Evolutionary conservation across 805 yeast genomes (phyloP).

Genomic region (Clavispora carvajalis): DNA sequence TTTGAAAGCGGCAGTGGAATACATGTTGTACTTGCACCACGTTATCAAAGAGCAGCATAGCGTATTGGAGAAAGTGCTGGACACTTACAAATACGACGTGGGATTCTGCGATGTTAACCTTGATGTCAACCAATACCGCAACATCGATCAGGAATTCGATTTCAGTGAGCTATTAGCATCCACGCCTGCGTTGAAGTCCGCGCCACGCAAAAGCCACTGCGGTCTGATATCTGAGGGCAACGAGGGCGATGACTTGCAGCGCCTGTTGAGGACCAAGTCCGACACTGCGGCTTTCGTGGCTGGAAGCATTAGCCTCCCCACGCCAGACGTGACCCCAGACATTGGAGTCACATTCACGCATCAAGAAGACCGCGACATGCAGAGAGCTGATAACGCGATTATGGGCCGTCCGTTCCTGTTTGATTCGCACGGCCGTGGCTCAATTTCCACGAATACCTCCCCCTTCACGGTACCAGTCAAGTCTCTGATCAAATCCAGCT

Average conservation of each 20-base stretch:
- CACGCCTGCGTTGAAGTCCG: background rate
- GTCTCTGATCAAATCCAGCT: constrained; percentile 17
- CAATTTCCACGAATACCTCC: constrained; percentile 21
- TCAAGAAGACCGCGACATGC: constrained; percentile 3
- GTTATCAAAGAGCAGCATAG: constrained; percentile 48
- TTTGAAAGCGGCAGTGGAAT: constrained; percentile 77
- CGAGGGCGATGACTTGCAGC: background rate
- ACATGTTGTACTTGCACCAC: constrained; percentile 64
- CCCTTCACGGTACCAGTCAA: constrained; percentile 26
- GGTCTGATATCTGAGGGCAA: background rate
- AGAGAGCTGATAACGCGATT: background rate
- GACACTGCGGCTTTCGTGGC: background rate
- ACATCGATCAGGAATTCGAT: constrained; percentile 51
- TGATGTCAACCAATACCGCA: constrained; percentile 54
- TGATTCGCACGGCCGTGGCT: constrained; percentile 7
- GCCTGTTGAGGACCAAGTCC: background rate
- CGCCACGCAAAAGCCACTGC: background rate
- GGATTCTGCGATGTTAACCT: constrained; percentile 51
- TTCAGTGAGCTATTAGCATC: constrained; percentile 31
- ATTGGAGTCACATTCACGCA: constrained; percentile 26
- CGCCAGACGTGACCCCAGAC: constrained; percentile 35
- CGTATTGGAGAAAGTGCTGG: constrained; percentile 24
- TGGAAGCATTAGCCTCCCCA: constrained; percentile 19
- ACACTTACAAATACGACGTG: constrained; percentile 36
- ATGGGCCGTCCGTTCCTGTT: constrained; percentile 5